Percentiles rank a stretch among this genome's conserved stretches.
These are phyloP conservation scores for Ogataea corticis DNA, from an alignment of 805 yeast species.

Conservation along the genomic window DNA sequence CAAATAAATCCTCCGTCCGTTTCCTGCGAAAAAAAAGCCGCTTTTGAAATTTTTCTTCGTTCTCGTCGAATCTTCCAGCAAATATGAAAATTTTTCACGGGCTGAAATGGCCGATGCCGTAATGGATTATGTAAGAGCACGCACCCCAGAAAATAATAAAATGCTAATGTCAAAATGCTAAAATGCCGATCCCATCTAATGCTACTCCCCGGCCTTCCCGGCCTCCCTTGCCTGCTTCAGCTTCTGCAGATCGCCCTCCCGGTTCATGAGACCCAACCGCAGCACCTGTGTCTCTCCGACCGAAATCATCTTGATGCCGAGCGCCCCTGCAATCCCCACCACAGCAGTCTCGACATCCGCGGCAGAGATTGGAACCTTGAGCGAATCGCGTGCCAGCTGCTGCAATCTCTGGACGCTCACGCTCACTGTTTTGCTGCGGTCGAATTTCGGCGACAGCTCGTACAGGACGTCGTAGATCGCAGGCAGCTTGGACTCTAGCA, in stretches of 20 bases:
- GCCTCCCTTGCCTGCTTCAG: not conserved
- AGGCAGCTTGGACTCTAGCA: slow-evolving; percentile 21
- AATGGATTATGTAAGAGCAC: too few relatives aligned
- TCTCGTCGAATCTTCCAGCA: slow-evolving; percentile 22
- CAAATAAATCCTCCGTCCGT: not conserved
- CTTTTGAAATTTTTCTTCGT: slow-evolving; percentile 7
- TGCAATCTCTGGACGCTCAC: slow-evolving; percentile 18
- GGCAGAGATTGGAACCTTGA: slow-evolving; percentile 17
- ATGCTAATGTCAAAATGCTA: too few relatives aligned
- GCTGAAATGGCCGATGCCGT: not conserved
- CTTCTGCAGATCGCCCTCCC: slow-evolving; percentile 18
- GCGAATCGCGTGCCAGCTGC: slow-evolving; percentile 24
- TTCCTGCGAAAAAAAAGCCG: not conserved
- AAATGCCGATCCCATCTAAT: too few relatives aligned
- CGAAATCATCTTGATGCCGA: slow-evolving; percentile 16
- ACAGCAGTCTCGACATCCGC: slow-evolving; percentile 20
- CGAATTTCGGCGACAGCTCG: slow-evolving; percentile 23
- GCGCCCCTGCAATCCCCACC: slow-evolving; percentile 6
- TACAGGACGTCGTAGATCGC: slow-evolving; percentile 27
- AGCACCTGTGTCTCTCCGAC: slow-evolving; percentile 24
- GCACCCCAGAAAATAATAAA: too few relatives aligned
- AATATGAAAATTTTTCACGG: slow-evolving; percentile 5
- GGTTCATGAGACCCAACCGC: slow-evolving; percentile 19
- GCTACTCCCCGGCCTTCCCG: too few relatives aligned
- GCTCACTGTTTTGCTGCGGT: slow-evolving; percentile 8